Conservation (phyloP, 257 asterid species). For the Marsdenia floribunda region DNA sequence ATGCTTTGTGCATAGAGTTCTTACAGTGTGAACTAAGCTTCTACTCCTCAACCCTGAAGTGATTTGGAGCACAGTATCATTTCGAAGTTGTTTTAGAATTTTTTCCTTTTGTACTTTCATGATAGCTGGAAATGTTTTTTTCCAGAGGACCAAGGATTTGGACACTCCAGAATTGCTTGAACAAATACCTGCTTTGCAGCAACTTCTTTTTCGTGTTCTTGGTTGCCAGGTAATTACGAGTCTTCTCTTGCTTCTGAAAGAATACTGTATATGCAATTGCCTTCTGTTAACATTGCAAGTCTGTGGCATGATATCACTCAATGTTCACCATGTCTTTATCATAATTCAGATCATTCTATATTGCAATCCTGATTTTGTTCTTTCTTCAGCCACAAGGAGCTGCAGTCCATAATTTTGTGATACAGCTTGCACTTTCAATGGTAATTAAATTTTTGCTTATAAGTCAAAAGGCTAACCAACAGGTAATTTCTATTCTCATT, state of each 20-base stretch:
- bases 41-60: neutral
- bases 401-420: constrained; percentile 70
- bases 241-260: constrained; percentile 11
- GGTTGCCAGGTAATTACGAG: constrained; percentile 73
- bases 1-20: neutral
- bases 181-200: constrained; percentile 83
- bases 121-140: constrained; percentile 11
- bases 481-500: constrained; percentile 7
- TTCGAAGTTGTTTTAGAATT: neutral
- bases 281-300: constrained; percentile 1
- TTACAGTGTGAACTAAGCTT: neutral
- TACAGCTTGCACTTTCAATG: constrained; percentile 93
- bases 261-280: neutral
- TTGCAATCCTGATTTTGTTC: constrained; percentile 21
- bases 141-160: constrained; percentile 86
- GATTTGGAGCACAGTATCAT: neutral
- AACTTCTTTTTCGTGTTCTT: constrained; percentile 73
- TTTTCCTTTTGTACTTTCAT: constrained; percentile 4
- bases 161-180: constrained; percentile 76
- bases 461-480: neutral
- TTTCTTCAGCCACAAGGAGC: constrained; percentile 97
- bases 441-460: constrained; percentile 31
- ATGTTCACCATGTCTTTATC: neutral
- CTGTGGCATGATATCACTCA: neutral
- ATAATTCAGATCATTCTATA: neutral